Evolutionary conservation across 2,329 filamentous ascomycete genomes (phyloP), one percentile per base, ranked within the genome.

Genomic region (Colletotrichum incanum): DNA sequence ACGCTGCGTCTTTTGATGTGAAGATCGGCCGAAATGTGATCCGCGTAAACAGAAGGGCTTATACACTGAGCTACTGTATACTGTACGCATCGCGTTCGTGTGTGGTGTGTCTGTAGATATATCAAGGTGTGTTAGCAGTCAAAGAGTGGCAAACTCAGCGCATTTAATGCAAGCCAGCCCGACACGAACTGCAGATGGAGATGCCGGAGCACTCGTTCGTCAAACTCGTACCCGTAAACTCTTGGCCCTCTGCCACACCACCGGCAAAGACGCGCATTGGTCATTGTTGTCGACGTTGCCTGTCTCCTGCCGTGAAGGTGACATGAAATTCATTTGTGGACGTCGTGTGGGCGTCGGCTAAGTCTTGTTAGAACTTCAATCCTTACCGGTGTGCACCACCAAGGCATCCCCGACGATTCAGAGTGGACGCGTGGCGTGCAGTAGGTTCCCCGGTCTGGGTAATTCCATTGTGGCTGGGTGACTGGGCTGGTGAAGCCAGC

Each of bases 131-230:
- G 55, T 18, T 12, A 8, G 6, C 16, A 34, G 16, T 55, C 39
- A n/a, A n/a, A 58, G n/a, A 43, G 62, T 65, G 50, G 62, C 62
- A 65, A 65, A 56, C 62, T 23, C 12, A 31, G 28, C 28, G 28
- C 28, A 47, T 55, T 6, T 18, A n/a, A 11, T n/a, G 28, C 16
- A n/a, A n/a, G 8, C 45, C 14, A 4, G 23, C 47, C 47, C 34
- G n/a, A 43, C 60, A 69, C 50, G 31, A 69, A 16, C 50, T 69
- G 43, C 65, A 68, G 56, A 28, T 43, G 31, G 18, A 26, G 54
- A 47, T 50, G 28, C 37, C 28, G 66, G 34, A 52, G 16, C 20
- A 16, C 37, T 45, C 16, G 18, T 43, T 45, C 23, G 26, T 43
- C n/a, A 58, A 50, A 1, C 34, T 23, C 41, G 50, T 31, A 37